phyloP scores from a whole-genome alignment of 1,284 basidiomycete species.

The Cryptococcus hybrid region DNA sequence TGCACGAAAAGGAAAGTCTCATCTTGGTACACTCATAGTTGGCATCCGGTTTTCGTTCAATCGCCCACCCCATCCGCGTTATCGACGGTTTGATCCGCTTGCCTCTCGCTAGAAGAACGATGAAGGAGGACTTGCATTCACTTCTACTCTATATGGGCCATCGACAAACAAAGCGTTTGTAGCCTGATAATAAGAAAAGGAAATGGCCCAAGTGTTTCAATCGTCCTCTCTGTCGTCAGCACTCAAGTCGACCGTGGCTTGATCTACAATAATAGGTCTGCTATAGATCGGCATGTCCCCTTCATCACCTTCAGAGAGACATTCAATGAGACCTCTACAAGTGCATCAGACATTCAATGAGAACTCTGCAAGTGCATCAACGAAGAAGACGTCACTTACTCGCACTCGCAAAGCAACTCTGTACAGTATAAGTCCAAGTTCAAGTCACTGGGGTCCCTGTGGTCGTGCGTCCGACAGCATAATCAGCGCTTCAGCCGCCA shows the following conservation, averaged over 20 bases:
- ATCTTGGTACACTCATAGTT: background rate
- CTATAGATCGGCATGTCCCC: constrained; percentile 13
- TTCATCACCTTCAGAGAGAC: constrained; percentile 66
- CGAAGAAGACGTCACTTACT: constrained; percentile 55
- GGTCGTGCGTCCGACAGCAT: background rate
- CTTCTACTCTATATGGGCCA: background rate
- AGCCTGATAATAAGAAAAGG: too few species aligned
- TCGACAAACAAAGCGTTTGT: background rate
- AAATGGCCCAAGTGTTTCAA: background rate
- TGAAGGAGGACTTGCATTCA: background rate
- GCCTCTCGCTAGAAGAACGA: background rate
- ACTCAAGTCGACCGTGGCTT: constrained; percentile 17
- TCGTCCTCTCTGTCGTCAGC: constrained; percentile 26
- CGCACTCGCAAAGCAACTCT: constrained; percentile 77
- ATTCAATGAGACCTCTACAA: constrained; percentile 68
- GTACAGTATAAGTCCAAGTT: constrained; percentile 72
- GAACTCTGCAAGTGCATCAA: background rate
- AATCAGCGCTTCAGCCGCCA: background rate
- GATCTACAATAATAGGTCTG: constrained; percentile 4
- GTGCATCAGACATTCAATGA: constrained; percentile 1
- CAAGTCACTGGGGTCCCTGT: constrained; percentile 51
- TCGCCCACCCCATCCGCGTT: background rate
- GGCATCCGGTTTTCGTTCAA: background rate
- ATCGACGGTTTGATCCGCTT: background rate
- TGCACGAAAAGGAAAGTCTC: too few species aligned